Conservation (phyloP, 495 filamentous ascomycete species). For the Aspergillus bridgeri region DNA sequence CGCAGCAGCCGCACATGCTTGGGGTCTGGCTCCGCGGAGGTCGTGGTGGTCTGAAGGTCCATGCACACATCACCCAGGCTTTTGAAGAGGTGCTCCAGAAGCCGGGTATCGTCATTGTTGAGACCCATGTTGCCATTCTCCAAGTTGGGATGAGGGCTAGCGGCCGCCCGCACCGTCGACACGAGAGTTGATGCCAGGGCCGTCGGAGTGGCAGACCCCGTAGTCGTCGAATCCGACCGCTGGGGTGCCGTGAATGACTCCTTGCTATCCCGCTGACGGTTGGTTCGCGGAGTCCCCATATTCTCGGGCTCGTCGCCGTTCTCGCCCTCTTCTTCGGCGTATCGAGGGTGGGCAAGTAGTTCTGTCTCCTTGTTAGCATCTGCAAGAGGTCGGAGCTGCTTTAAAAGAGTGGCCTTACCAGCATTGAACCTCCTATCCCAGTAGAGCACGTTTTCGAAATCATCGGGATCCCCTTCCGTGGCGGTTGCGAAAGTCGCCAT, state of each 20-base stretch:
- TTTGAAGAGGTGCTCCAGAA: slow-evolving; percentile 73
- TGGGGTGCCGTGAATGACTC: slow-evolving; percentile 8
- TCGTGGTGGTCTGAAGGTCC: slow-evolving; percentile 59
- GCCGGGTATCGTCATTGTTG: slow-evolving; percentile 65
- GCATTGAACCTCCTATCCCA: slow-evolving; percentile 43
- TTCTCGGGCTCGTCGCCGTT: slow-evolving; percentile 10
- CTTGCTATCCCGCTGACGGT: slow-evolving; percentile 14
- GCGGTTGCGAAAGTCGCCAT: slow-evolving; percentile 82
- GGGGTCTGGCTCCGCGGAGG: slow-evolving; percentile 43
- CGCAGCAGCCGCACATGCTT: slow-evolving; percentile 61
- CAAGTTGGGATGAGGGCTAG: slow-evolving; percentile 31
- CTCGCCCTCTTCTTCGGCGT: slow-evolving; percentile 13
- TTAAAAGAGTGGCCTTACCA: slow-evolving; percentile 22
- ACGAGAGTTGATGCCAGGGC: slow-evolving; percentile 37
- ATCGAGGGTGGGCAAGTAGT: slow-evolving; percentile 20
- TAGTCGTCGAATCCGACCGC: slow-evolving; percentile 29
- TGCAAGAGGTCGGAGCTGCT: background rate
- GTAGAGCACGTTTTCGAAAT: slow-evolving; percentile 39
- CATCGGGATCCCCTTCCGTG: slow-evolving; percentile 56
- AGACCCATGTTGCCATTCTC: slow-evolving; percentile 41
- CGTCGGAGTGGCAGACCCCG: slow-evolving; percentile 35
- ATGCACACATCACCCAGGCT: slow-evolving; percentile 67
- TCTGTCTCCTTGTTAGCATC: slow-evolving; percentile 19
- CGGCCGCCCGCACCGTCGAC: slow-evolving; percentile 39
- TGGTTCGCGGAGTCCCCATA: slow-evolving; percentile 14